Percentiles rank a stretch among this genome's conserved stretches.
Evolutionary conservation across 2,329 filamentous ascomycete species (phyloP).

Genomic region (Decorospora gaudefroyi): DNA sequence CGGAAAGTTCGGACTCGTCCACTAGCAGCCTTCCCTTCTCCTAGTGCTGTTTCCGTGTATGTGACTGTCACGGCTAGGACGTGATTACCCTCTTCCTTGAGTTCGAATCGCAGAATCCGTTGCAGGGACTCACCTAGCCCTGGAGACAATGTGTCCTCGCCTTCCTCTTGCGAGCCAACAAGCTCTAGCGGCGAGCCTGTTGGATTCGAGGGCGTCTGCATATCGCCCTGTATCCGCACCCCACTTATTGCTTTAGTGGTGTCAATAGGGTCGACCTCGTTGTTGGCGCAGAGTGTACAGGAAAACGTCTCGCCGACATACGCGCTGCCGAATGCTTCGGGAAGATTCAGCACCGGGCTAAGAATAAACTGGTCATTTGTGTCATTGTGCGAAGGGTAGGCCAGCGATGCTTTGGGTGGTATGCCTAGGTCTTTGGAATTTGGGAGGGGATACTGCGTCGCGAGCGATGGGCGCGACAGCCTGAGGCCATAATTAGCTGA

Average conservation of each 20-base stretch:
- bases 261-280: slow-evolving; percentile 63
- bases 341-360: slow-evolving; percentile 73
- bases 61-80: slow-evolving; percentile 91
- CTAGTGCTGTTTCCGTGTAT: slow-evolving; percentile 82
- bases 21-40: slow-evolving; percentile 53
- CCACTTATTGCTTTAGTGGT: slow-evolving; percentile 64
- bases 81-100: slow-evolving; percentile 93
- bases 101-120: slow-evolving; percentile 78
- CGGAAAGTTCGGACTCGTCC: slow-evolving; percentile 80
- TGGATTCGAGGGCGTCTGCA: slow-evolving; percentile 85
- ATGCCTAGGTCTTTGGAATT: slow-evolving; percentile 57
- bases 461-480: slow-evolving; percentile 79
- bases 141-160: slow-evolving; percentile 47
- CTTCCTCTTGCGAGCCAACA: slow-evolving; percentile 51
- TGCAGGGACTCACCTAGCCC: slow-evolving; percentile 72
- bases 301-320: slow-evolving; percentile 95
- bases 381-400: slow-evolving; percentile 63
- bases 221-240: slow-evolving; percentile 84
- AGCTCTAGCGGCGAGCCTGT: slow-evolving; percentile 63
- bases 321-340: slow-evolving; percentile 87
- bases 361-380: slow-evolving; percentile 61
- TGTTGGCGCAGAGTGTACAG: slow-evolving; percentile 95
- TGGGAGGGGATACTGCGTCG: slow-evolving; percentile 69
- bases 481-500: slow-evolving; percentile 52
- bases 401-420: slow-evolving; percentile 65